These are phyloP conservation scores for Melanogaster broomeanus DNA, from an alignment of 768 basidiomycete genomes.

Conservation along the genomic window DNA sequence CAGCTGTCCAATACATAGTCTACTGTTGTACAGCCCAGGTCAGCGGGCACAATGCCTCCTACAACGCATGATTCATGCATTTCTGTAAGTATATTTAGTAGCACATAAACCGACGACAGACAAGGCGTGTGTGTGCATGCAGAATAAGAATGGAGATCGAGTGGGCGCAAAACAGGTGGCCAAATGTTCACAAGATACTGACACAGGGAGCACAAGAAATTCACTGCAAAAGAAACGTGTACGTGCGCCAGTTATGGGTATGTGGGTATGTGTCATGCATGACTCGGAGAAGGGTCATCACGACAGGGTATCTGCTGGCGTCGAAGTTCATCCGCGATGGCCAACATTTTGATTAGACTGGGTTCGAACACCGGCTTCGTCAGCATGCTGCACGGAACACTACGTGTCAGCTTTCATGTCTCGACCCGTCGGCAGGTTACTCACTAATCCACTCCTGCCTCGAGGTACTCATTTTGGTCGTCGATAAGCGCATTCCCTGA, in stretches of 20 bases:
- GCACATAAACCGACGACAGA: not conserved
- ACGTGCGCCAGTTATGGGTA: not conserved
- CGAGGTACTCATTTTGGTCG: constrained; percentile 76
- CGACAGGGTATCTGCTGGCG: not conserved
- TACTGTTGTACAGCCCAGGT: not conserved
- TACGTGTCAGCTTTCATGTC: constrained; percentile 1
- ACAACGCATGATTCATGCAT: not conserved
- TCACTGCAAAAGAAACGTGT: not conserved
- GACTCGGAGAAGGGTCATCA: not conserved
- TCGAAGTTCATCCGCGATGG: constrained; percentile 44
- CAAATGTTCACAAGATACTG: not conserved
- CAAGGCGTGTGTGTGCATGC: not conserved
- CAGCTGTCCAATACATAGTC: not conserved
- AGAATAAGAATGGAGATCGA: not conserved
- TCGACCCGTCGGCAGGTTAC: constrained; percentile 19
- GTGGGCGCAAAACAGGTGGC: not conserved
- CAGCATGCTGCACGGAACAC: constrained; percentile 50
- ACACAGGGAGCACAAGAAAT: not conserved
- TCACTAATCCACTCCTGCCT: constrained; percentile 75
- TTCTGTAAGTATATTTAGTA: too few relatives aligned
- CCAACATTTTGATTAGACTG: constrained; percentile 43
- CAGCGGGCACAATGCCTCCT: not conserved
- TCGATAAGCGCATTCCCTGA: constrained; percentile 54
- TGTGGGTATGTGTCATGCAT: not conserved
- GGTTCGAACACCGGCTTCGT: constrained; percentile 79